Conservation (phyloP, 768 basidiomycete genomes). For the Suillus subaureus region DNA sequence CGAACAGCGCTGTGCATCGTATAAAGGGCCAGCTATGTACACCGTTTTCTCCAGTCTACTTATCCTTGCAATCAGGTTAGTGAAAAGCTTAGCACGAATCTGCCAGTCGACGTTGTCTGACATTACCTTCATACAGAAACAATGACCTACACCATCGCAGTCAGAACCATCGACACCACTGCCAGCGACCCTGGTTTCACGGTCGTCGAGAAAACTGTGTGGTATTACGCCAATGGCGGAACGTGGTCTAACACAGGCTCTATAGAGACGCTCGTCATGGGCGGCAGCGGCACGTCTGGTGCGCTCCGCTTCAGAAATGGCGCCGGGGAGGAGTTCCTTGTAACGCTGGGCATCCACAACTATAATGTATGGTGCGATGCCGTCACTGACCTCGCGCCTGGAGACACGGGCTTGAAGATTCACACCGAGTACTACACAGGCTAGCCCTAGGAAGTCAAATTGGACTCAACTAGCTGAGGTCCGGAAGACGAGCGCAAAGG, state of each 20-base stretch:
- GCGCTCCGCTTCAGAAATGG: constrained; percentile 34
- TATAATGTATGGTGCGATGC: constrained; percentile 43
- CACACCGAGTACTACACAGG: constrained; percentile 32
- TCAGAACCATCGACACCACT: neutral
- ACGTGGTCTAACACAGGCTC: constrained; percentile 31
- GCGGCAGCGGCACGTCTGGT: constrained; percentile 43
- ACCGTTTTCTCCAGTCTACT: neutral
- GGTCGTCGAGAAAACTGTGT: neutral
- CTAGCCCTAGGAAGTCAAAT: neutral
- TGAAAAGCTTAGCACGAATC: neutral
- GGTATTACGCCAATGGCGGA: constrained; percentile 17
- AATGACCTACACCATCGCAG: neutral
- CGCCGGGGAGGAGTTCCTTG: constrained; percentile 33
- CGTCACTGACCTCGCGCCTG: constrained; percentile 30
- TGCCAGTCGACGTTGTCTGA: neutral
- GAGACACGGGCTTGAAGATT: constrained; percentile 28
- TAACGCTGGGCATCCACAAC: constrained; percentile 42
- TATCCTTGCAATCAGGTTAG: neutral
- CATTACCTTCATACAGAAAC: neutral
- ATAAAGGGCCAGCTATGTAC: no score
- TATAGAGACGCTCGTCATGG: constrained; percentile 33
- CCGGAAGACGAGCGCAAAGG: neutral
- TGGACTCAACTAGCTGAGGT: neutral
- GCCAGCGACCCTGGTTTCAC: neutral
- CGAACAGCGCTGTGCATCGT: no score